Percentiles rank a stretch among this genome's conserved stretches.
Evolutionary conservation across 192 early-diverging fungal species (phyloP).

Genomic region (Anaeromyces robustus): DNA sequence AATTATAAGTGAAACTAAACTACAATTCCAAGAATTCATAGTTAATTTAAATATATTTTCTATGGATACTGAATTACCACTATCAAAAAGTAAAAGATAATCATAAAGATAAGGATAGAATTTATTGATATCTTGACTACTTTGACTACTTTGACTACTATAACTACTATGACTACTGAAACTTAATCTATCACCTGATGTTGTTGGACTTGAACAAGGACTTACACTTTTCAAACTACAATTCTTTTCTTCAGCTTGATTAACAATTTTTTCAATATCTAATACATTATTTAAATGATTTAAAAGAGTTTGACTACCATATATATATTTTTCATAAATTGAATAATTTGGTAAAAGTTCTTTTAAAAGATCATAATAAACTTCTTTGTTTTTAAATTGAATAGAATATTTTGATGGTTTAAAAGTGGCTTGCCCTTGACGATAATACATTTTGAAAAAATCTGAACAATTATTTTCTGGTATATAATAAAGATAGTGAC

Average conservation of each 20-base stretch:
- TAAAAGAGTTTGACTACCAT: neutral
- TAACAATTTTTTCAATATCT: neutral
- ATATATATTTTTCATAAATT: neutral
- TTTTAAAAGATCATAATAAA: neutral
- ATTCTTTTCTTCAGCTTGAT: neutral
- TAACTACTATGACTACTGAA: no score
- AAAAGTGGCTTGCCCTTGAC: neutral
- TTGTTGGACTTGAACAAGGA: neutral
- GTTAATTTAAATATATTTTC: neutral
- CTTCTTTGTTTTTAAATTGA: neutral
- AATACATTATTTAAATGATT: neutral
- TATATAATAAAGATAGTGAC: neutral
- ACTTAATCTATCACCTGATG: no score
- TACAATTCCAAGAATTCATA: neutral
- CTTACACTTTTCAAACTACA: neutral
- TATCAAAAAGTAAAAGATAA: neutral
- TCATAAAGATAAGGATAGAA: neutral
- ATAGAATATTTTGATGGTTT: neutral
- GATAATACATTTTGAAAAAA: neutral
- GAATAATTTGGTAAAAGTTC: neutral
- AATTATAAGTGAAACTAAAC: neutral
- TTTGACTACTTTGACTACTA: no score
- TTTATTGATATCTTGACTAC: neutral
- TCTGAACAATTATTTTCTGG: neutral
- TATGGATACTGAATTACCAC: neutral